Evolutionary conservation across 1,284 basidiomycete species (phyloP).

Genomic region (Coniophora puteana): DNA sequence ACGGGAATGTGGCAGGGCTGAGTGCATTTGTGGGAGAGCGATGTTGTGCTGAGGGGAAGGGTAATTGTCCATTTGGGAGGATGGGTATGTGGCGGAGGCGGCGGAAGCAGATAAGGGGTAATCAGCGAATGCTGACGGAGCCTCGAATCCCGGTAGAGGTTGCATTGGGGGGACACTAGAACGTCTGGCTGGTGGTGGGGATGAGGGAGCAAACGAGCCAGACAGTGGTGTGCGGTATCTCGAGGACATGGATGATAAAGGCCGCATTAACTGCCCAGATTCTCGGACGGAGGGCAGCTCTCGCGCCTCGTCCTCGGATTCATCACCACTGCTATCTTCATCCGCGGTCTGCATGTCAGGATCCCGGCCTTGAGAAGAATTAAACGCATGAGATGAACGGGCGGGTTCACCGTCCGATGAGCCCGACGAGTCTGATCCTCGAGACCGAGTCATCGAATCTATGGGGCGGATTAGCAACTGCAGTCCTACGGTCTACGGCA

Average conservation of each 20-base stretch:
- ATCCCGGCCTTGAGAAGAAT: constrained; percentile 9
- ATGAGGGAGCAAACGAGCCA: constrained; percentile 53
- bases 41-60: constrained; percentile 36
- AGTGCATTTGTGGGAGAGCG: constrained; percentile 33
- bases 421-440: constrained; percentile 55
- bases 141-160: constrained; percentile 69
- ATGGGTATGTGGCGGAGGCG: constrained; percentile 35
- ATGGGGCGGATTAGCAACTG: constrained; percentile 1
- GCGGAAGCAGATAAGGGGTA: constrained; percentile 35
- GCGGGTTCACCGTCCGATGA: constrained; percentile 45
- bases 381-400: constrained; percentile 20
- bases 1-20: constrained; percentile 36
- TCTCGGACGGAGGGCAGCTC: constrained; percentile 38
- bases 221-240: constrained; percentile 75
- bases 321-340: constrained; percentile 30
- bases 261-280: constrained; percentile 45
- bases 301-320: constrained; percentile 45
- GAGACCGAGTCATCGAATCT: constrained; percentile 28
- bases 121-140: constrained; percentile 67
- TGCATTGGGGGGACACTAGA: constrained; percentile 44
- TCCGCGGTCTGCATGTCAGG: constrained; percentile 10
- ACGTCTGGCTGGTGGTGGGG: constrained; percentile 39
- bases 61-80: constrained; percentile 34
- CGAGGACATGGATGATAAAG: constrained; percentile 70
- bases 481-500: constrained; percentile 8